Base-by-base conservation (phyloP, 108 stramenopile genomes). In the Cyclotella cryptica region DNA sequence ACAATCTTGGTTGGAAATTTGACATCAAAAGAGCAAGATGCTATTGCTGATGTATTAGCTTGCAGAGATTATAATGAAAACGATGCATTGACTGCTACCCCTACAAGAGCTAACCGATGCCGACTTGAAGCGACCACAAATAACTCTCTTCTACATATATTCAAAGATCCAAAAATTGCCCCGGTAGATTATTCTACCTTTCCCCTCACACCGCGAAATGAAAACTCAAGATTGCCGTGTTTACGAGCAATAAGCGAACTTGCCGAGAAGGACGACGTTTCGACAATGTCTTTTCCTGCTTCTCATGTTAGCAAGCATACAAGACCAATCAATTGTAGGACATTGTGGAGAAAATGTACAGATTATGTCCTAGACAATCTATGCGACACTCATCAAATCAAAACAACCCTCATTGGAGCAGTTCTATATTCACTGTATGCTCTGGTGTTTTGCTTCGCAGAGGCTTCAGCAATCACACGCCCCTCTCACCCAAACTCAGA, bases 381-480 rank as follows among this genome's bases (percentile, higher is more conserved):
- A 28, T 49, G 19, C 40, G 51, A 66, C 15, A 44, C 71, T 15
- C 40, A 72, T 2, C 35, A 72, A 59, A 30, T 79, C 71, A 79
- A 79, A 61, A 47, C 80, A 21, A 81, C 84, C 13, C 15, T 85
- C 1, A 52, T 81, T 12, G 84, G 77, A 51, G 64, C 77, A 14
- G 68, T 78, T 39, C 70, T 81, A 17, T 81, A 75, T 73, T 69
- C 88, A 27, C 66, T 88, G 19, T 90, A 86, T 59, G 77, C 84
- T 30, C 75, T 90, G 8, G 91, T 92, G 19, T 92, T 92, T 80
- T 88, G 88, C 59, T 77, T 92, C 54, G 86, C 91, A 11, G 69
- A 80, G 57, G 91, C 81, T 13, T 81, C 88, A 22, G 85, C 91
- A 15, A 86, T 92, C 41, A 86, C 80, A n/a, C 81, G 89, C 49